These are phyloP conservation scores for Pholiota microspora DNA, from an alignment of 768 basidiomycete genomes.

Conservation along the genomic window DNA sequence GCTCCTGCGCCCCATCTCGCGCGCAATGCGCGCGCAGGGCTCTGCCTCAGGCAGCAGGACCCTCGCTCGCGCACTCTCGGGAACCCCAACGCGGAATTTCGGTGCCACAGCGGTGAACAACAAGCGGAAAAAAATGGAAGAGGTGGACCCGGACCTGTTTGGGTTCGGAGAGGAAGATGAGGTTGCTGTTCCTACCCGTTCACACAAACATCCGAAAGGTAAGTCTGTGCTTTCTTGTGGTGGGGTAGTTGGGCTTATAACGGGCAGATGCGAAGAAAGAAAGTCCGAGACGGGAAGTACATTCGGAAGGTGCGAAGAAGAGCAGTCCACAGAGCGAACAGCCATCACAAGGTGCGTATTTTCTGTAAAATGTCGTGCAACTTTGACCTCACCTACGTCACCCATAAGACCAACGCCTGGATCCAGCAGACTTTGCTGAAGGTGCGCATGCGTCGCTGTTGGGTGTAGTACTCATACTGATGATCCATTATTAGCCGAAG, in stretches of 20 bases:
- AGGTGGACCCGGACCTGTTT: constrained; percentile 16
- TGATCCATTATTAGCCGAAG: neutral
- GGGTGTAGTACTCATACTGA: neutral
- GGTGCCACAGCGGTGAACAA: constrained; percentile 13
- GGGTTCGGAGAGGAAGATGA: constrained; percentile 6
- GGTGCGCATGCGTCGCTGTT: neutral
- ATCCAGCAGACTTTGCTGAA: neutral
- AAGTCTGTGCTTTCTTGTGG: neutral
- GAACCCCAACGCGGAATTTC: constrained; percentile 17
- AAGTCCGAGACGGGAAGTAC: neutral
- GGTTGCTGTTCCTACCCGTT: neutral
- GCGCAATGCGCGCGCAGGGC: constrained; percentile 27
- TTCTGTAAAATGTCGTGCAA: neutral
- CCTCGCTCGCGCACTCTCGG: constrained; percentile 10
- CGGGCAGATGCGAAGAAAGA: neutral
- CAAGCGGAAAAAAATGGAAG: constrained; percentile 14
- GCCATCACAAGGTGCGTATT: no score
- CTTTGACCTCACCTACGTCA: neutral
- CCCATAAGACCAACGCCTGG: neutral
- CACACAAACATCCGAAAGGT: neutral
- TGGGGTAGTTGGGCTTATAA: neutral
- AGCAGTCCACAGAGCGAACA: no score
- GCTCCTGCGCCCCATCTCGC: constrained; percentile 25
- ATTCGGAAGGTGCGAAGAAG: neutral
- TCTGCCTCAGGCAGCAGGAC: constrained; percentile 8